These are phyloP conservation scores for Termitomyces sp. DNA, from an alignment of 768 basidiomycete species.

Conservation along the genomic window DNA sequence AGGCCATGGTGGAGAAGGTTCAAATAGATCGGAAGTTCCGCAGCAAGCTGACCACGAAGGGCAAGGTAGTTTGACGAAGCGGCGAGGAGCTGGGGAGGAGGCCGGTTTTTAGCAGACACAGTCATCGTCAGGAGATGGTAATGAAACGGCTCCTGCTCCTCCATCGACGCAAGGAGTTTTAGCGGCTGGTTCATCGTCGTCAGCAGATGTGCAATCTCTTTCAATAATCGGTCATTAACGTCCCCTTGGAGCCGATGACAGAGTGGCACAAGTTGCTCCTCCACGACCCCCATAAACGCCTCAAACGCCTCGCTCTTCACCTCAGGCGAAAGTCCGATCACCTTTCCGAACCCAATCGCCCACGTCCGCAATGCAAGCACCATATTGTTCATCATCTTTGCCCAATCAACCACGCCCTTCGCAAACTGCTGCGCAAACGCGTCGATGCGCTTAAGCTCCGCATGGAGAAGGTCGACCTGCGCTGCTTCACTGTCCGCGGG, in stretches of 20 bases:
- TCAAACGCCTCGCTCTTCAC: slow-evolving; percentile 58
- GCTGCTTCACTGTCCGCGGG: slow-evolving; percentile 29
- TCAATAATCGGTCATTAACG: slow-evolving; percentile 49
- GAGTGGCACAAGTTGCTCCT: slow-evolving; percentile 46
- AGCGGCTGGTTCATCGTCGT: slow-evolving; percentile 56
- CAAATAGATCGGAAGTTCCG: slow-evolving; percentile 66
- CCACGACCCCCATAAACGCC: slow-evolving; percentile 59
- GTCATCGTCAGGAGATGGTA: slow-evolving; percentile 63
- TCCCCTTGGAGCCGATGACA: slow-evolving; percentile 46
- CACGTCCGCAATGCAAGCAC: slow-evolving; percentile 50
- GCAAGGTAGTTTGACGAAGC: slow-evolving; percentile 77
- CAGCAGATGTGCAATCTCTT: slow-evolving; percentile 51
- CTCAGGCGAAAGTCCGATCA: slow-evolving; percentile 53
- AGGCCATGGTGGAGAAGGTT: slow-evolving; percentile 56
- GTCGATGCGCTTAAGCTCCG: slow-evolving; percentile 51
- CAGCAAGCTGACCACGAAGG: slow-evolving; percentile 62
- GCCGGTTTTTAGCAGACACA: slow-evolving; percentile 55
- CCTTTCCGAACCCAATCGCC: slow-evolving; percentile 60
- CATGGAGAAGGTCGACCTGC: slow-evolving; percentile 49
- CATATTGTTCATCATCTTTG: slow-evolving; percentile 40
- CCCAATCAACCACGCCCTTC: slow-evolving; percentile 60
- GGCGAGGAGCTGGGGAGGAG: slow-evolving; percentile 59
- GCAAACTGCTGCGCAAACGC: slow-evolving; percentile 57
- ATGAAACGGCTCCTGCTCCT: slow-evolving; percentile 69
- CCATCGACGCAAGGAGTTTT: slow-evolving; percentile 66